Evolutionary conservation across 805 yeast genomes (phyloP).

Genomic region (Komagataella mondaviorum): DNA sequence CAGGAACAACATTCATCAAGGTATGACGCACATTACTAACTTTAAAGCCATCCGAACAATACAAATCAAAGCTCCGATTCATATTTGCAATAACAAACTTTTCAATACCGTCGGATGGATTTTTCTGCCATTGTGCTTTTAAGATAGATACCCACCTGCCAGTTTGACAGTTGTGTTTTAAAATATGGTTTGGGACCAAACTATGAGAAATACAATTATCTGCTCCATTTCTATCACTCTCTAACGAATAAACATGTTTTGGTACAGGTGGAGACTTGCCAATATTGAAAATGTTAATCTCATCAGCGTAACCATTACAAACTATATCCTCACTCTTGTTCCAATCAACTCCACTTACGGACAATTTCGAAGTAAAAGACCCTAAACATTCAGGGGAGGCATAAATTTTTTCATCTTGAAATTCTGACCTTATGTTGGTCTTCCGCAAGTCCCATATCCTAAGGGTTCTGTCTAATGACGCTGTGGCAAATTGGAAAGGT

Average conservation of each 20-base stretch:
- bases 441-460: slow-evolving; percentile 77
- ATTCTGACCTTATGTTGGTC: slow-evolving; percentile 44
- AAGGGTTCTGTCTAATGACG: slow-evolving; percentile 76
- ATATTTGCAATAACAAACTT: slow-evolving; percentile 89
- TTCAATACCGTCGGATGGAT: slow-evolving; percentile 57
- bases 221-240: slow-evolving; percentile 7
- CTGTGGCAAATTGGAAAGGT: slow-evolving; percentile 63
- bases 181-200: slow-evolving; percentile 44
- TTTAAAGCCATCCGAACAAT: slow-evolving; percentile 62
- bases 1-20: slow-evolving; percentile 81
- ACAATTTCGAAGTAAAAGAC: slow-evolving; percentile 57
- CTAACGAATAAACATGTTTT: slow-evolving; percentile 3
- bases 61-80: slow-evolving; percentile 80
- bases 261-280: slow-evolving; percentile 19
- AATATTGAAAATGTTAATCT: slow-evolving; percentile 58
- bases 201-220: slow-evolving; percentile 20
- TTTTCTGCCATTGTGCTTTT: slow-evolving; percentile 75
- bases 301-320: slow-evolving; percentile 89
- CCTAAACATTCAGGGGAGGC: slow-evolving; percentile 42
- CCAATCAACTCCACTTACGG: slow-evolving; percentile 82
- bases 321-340: slow-evolving; percentile 55
- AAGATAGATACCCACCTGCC: slow-evolving; percentile 95
- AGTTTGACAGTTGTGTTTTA: slow-evolving; percentile 88
- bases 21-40: slow-evolving; percentile 56
- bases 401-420: slow-evolving; percentile 22